phyloP scores from a whole-genome alignment of 2,329 filamentous ascomycete genomes.

The Talaromyces funiculosus region DNA sequence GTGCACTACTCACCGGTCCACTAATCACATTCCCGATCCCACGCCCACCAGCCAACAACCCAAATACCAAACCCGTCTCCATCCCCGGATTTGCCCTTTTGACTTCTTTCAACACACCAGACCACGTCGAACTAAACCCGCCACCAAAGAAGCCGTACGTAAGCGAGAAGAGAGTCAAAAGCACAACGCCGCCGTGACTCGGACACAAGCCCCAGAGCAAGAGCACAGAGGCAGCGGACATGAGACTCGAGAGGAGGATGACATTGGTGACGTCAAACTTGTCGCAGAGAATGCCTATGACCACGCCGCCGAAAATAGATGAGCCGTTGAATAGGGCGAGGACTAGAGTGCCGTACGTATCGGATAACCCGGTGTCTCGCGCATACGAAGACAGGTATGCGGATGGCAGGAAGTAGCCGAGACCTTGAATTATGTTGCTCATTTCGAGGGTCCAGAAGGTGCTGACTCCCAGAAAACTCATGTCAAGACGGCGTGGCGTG shows the following conservation, averaged over 20 bases:
- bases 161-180: conserved; percentile 56
- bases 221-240: conserved; percentile 53
- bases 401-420: conserved; percentile 35
- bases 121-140: conserved; percentile 59
- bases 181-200: conserved; percentile 31
- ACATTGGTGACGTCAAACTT: conserved; percentile 26
- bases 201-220: conserved; percentile 54
- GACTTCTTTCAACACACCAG: conserved; percentile 37
- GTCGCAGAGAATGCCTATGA: conserved; percentile 27
- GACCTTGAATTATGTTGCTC: conserved; percentile 34
- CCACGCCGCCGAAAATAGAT: conserved; percentile 29
- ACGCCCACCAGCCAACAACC: conserved; percentile 5
- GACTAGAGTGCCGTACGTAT: conserved; percentile 24
- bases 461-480: conserved; percentile 31
- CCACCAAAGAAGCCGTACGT: conserved; percentile 62
- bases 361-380: conserved; percentile 21
- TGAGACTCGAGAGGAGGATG: conserved; percentile 47
- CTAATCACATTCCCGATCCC: conserved; percentile 11
- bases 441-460: conserved; percentile 45
- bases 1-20: conserved; percentile 10
- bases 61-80: conserved; percentile 11
- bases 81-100: neutral
- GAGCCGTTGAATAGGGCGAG: conserved; percentile 17
- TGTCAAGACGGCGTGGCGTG: conserved; percentile 25
- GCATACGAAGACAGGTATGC: conserved; percentile 38